A percentile compares a stretch with the other conserved stretches of the same genome.
Conservation (phyloP, 345 rosid species). For the Brassica rapa region DNA sequence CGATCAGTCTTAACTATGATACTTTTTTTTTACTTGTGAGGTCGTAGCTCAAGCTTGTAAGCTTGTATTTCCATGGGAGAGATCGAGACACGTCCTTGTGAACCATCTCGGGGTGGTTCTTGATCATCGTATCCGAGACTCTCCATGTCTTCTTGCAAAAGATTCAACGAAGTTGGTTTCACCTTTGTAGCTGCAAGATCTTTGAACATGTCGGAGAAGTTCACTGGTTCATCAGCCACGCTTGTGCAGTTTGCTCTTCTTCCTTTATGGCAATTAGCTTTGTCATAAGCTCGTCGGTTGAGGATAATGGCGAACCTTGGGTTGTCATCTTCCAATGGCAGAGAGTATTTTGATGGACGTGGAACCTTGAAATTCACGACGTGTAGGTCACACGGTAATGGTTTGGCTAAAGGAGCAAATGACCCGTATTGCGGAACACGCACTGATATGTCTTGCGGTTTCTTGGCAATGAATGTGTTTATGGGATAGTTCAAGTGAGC, state of each 20-base stretch:
- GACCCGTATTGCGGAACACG: slow-evolving; percentile 51
- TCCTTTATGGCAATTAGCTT: slow-evolving; percentile 61
- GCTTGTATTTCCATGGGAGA: slow-evolving; percentile 97
- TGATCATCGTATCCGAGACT: slow-evolving; percentile 73
- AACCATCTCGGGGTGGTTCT: slow-evolving; percentile 44
- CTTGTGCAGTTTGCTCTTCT: slow-evolving; percentile 66
- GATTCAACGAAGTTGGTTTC: slow-evolving; percentile 83
- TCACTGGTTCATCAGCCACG: slow-evolving; percentile 65
- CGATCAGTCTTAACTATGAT: not conserved
- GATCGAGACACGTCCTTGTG: slow-evolving; percentile 61
- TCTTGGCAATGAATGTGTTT: slow-evolving; percentile 78
- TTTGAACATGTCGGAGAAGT: slow-evolving; percentile 69
- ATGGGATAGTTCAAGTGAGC: slow-evolving; percentile 85
- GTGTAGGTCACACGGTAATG: slow-evolving; percentile 89
- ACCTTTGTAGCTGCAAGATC: slow-evolving; percentile 63
- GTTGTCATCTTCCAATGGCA: slow-evolving; percentile 48
- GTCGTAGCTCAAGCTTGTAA: slow-evolving; percentile 79
- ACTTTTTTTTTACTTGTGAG: slow-evolving; percentile 36
- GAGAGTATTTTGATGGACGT: slow-evolving; percentile 68
- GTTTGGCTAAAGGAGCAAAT: slow-evolving; percentile 69
- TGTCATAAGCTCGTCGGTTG: slow-evolving; percentile 78
- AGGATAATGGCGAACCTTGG: slow-evolving; percentile 67
- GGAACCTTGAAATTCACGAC: slow-evolving; percentile 86
- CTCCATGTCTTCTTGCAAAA: slow-evolving; percentile 76
- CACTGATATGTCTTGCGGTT: slow-evolving; percentile 60